Evolutionary conservation across 495 filamentous ascomycete genomes (phyloP).

Genomic region (Aspergillus diversus): DNA sequence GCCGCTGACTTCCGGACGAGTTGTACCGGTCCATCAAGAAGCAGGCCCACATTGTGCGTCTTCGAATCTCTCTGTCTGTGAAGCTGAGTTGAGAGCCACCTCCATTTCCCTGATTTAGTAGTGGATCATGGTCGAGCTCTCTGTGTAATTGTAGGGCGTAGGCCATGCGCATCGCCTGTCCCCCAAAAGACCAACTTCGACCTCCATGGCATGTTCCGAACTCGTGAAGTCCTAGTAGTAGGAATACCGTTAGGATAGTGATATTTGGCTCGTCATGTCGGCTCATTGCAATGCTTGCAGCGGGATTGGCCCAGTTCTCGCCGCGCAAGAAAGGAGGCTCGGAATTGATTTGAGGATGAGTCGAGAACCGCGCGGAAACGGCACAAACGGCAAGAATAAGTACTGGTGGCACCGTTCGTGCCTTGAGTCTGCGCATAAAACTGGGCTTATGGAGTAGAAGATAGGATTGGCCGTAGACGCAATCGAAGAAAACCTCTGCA

Average conservation of each 20-base stretch:
- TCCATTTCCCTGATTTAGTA: slow-evolving; percentile 59
- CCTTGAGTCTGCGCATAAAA: slow-evolving; percentile 82
- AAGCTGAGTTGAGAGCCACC: slow-evolving; percentile 73
- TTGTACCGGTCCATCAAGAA: slow-evolving; percentile 98
- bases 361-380: slow-evolving; percentile 92
- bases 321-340: slow-evolving; percentile 89
- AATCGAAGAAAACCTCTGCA: slow-evolving; percentile 94
- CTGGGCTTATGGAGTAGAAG: slow-evolving; percentile 96
- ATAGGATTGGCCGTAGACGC: slow-evolving; percentile 93
- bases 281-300: slow-evolving; percentile 79
- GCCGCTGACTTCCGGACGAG: slow-evolving; percentile 91
- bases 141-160: slow-evolving; percentile 93
- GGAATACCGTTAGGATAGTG: slow-evolving; percentile 84
- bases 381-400: slow-evolving; percentile 90
- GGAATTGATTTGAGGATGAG: slow-evolving; percentile 80
- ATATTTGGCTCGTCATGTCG: slow-evolving; percentile 95
- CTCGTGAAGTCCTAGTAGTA: slow-evolving; percentile 89
- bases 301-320: slow-evolving; percentile 84
- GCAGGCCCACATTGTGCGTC: slow-evolving; percentile 97
- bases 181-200: slow-evolving; percentile 91
- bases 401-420: slow-evolving; percentile 77
- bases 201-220: slow-evolving; percentile 98
- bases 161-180: slow-evolving; percentile 94
- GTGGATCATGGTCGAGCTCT: slow-evolving; percentile 87
- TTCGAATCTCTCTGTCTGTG: slow-evolving; percentile 89